Percentiles rank a stretch among this genome's conserved stretches.
These are phyloP conservation scores for Paratinospora sagittata DNA, from an alignment of 164 flowering plant genomes.

Conservation along the genomic window DNA sequence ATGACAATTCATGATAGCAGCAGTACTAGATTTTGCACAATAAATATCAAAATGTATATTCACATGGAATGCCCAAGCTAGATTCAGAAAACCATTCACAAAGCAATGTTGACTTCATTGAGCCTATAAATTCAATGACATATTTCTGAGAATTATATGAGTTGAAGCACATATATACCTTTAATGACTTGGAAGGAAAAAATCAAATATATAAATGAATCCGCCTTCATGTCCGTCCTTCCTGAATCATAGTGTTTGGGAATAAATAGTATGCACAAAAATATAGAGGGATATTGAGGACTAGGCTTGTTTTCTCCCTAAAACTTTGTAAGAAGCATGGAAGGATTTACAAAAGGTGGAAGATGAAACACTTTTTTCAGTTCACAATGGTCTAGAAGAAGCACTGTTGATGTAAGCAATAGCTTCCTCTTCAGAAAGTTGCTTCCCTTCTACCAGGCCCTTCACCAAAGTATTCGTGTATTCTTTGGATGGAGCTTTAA, in stretches of 20 bases:
- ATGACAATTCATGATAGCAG: too few species aligned
- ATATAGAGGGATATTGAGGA: not conserved
- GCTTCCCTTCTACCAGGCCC: constrained; percentile 72
- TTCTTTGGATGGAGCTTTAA: constrained; percentile 43
- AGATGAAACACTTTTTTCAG: not conserved
- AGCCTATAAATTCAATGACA: not conserved
- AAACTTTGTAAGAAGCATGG: not conserved
- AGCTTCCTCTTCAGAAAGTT: constrained; percentile 66
- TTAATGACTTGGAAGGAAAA: not conserved
- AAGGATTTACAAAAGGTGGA: not conserved
- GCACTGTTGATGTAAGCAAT: constrained; percentile 52
- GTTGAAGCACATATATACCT: not conserved
- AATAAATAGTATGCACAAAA: not conserved
- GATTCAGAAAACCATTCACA: not conserved
- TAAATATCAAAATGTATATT: not conserved
- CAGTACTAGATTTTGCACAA: too few species aligned
- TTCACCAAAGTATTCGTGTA: constrained; percentile 48
- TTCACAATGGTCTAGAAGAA: constrained; percentile 44
- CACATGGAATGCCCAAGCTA: not conserved
- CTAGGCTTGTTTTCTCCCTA: not conserved
- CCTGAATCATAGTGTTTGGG: not conserved
- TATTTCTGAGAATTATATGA: not conserved
- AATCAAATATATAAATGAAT: not conserved
- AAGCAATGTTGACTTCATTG: not conserved
- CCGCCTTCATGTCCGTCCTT: not conserved